phyloP scores from a whole-genome alignment of 2,329 filamentous ascomycete species.

The Sporothrix inflata region DNA sequence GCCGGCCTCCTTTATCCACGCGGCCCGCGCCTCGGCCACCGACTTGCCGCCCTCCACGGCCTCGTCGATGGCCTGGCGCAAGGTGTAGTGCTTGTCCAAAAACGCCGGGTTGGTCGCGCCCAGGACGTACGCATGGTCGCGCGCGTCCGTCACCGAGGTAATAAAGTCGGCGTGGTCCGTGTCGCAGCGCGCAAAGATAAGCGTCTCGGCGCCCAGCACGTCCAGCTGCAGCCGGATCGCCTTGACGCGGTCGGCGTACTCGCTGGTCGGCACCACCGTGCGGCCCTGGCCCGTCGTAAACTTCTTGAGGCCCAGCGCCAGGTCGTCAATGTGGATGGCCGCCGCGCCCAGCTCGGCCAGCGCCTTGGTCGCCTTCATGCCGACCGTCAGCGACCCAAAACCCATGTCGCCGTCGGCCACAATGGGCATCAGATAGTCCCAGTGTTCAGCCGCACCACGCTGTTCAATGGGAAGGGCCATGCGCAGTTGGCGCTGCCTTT shows the following conservation, averaged over 20 bases:
- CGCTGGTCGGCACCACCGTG: conserved; percentile 46
- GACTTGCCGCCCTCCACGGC: conserved; percentile 36
- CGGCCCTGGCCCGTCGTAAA: conserved; percentile 47
- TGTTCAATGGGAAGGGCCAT: conserved; percentile 40
- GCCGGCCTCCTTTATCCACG: conserved; percentile 26
- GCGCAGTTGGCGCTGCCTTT: conserved; percentile 46
- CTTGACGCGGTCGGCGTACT: conserved; percentile 44
- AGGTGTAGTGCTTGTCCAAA: background rate
- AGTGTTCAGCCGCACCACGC: conserved; percentile 42
- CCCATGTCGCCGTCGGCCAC: conserved; percentile 50
- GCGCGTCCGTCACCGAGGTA: conserved; percentile 43
- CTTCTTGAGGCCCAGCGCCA: conserved; percentile 50
- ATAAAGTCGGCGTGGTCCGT: conserved; percentile 46
- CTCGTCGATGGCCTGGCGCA: conserved; percentile 36
- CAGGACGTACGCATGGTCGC: conserved; percentile 46
- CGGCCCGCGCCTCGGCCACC: conserved; percentile 34
- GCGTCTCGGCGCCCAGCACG: conserved; percentile 45
- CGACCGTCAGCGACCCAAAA: conserved; percentile 46
- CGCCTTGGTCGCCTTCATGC: conserved; percentile 46
- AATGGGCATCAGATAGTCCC: conserved; percentile 47
- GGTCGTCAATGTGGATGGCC: conserved; percentile 49
- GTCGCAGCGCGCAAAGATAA: conserved; percentile 46
- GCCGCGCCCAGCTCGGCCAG: conserved; percentile 50
- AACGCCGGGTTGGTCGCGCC: conserved; percentile 42
- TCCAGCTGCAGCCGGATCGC: conserved; percentile 46